These are phyloP conservation scores for Aurantiochytrium sp. DNA, from an alignment of 108 stramenopile genomes.

Conservation along the genomic window DNA sequence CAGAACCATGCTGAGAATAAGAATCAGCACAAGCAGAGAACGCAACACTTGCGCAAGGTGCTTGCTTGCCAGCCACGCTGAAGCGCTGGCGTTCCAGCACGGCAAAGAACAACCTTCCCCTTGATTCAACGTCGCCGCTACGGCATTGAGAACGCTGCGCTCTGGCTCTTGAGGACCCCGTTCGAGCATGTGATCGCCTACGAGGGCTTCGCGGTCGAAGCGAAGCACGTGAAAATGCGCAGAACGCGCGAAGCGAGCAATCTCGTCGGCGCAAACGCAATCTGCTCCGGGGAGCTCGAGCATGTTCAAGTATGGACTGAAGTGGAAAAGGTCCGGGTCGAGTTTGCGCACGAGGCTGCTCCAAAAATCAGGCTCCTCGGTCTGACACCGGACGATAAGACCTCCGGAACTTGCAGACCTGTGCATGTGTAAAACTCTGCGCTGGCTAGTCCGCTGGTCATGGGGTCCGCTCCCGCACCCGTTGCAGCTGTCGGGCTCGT, in stretches of 20 bases:
- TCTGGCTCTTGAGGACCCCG: too few relatives aligned
- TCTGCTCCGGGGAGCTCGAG: neutral
- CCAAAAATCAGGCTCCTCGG: neutral
- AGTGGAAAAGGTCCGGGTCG: neutral
- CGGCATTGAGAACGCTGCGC: too few relatives aligned
- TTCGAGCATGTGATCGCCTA: too few relatives aligned
- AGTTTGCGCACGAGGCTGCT: neutral
- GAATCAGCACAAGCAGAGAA: too few relatives aligned
- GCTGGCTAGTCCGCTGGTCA: neutral
- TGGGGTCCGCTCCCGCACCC: neutral
- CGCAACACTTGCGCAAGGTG: too few relatives aligned
- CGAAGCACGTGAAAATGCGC: neutral
- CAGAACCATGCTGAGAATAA: too few relatives aligned
- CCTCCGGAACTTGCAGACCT: neutral
- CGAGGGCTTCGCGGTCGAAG: neutral
- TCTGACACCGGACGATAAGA: neutral
- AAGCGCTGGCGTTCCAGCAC: too few relatives aligned
- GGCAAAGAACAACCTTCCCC: too few relatives aligned
- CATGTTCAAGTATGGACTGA: neutral
- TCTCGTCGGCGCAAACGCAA: neutral
- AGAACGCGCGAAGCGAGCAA: neutral
- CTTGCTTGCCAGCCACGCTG: too few relatives aligned
- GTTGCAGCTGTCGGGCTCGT: neutral
- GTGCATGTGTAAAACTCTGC: neutral
- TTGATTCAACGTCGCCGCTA: too few relatives aligned